A percentile compares a stretch with the other conserved stretches of the same genome.
phyloP scores from a whole-genome alignment of 768 basidiomycete genomes.

The Neoboletus brunneissimus region DNA sequence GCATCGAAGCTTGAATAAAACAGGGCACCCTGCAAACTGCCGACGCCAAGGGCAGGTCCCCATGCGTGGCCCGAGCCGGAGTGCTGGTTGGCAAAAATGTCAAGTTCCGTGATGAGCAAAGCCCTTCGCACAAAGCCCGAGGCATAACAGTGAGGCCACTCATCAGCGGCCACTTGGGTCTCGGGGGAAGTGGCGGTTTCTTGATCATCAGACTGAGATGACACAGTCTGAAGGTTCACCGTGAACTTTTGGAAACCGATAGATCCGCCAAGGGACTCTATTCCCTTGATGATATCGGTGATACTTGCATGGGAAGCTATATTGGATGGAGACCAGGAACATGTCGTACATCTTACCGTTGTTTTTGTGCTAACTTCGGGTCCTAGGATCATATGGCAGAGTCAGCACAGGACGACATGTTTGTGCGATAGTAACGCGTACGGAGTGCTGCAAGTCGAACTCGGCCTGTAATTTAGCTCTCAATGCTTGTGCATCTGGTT shows the following conservation, averaged over 20 bases:
- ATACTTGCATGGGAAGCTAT: not conserved
- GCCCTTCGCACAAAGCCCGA: not conserved
- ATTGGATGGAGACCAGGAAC: not conserved
- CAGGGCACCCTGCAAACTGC: not conserved
- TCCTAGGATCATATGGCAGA: not conserved
- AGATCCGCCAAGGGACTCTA: conserved; percentile 4
- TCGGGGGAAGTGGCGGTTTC: not conserved
- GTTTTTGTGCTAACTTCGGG: not conserved
- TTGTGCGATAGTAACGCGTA: not conserved
- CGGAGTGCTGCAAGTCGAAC: not conserved
- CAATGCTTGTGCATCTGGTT: not conserved
- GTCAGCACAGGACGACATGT: not conserved
- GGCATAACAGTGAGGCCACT: not conserved
- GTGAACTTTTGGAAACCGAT: not conserved
- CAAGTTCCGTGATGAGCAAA: not conserved
- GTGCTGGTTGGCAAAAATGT: not conserved
- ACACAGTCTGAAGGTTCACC: not conserved
- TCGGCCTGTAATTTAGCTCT: not conserved
- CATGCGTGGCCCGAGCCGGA: not conserved
- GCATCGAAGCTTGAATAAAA: not conserved
- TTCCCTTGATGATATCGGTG: not conserved
- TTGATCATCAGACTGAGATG: not conserved
- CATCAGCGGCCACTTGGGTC: not conserved
- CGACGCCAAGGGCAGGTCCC: not conserved
- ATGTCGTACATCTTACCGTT: not conserved